A percentile compares a stretch with the other conserved stretches of the same genome.
These are phyloP conservation scores for Cladosporium velox DNA, from an alignment of 2,329 filamentous ascomycete species.

Conservation along the genomic window DNA sequence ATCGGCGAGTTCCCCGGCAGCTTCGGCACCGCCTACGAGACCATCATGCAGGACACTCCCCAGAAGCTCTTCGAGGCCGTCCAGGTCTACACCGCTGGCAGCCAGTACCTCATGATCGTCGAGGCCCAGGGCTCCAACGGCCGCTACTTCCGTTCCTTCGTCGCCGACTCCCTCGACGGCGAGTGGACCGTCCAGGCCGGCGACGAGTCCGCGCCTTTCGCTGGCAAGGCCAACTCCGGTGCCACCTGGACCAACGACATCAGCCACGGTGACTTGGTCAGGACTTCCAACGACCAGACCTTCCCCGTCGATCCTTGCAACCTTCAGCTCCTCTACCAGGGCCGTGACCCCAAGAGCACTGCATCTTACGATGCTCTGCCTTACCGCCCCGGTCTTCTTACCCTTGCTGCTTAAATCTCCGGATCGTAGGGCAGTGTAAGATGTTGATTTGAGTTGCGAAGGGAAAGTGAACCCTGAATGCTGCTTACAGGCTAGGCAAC, in stretches of 20 bases:
- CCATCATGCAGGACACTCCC: constrained; percentile 55
- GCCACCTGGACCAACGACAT: constrained; percentile 68
- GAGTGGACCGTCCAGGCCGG: constrained; percentile 61
- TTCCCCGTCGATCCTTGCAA: constrained; percentile 65
- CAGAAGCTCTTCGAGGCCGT: constrained; percentile 67
- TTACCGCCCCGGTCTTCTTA: constrained; percentile 59
- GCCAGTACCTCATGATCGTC: constrained; percentile 67
- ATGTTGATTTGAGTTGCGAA: neutral
- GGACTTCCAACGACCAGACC: constrained; percentile 61
- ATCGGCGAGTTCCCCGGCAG: constrained; percentile 62
- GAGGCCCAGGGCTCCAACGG: constrained; percentile 61
- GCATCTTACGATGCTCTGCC: constrained; percentile 55
- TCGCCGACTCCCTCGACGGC: constrained; percentile 58
- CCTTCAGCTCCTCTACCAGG: constrained; percentile 66
- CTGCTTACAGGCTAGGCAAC: neutral
- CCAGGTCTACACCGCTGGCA: constrained; percentile 64
- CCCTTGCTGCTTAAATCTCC: constrained; percentile 37
- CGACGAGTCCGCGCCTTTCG: constrained; percentile 61
- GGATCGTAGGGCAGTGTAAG: neutral
- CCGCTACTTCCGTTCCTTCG: constrained; percentile 69
- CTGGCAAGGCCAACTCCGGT: constrained; percentile 66
- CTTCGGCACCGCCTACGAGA: constrained; percentile 56
- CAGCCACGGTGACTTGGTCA: constrained; percentile 64
- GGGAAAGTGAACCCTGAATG: neutral
- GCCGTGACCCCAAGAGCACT: constrained; percentile 46